Percentiles rank a stretch among this genome's conserved stretches.
phyloP scores from a whole-genome alignment of 352 stramenopile genomes.

The Phytophthora chlamydospora region DNA sequence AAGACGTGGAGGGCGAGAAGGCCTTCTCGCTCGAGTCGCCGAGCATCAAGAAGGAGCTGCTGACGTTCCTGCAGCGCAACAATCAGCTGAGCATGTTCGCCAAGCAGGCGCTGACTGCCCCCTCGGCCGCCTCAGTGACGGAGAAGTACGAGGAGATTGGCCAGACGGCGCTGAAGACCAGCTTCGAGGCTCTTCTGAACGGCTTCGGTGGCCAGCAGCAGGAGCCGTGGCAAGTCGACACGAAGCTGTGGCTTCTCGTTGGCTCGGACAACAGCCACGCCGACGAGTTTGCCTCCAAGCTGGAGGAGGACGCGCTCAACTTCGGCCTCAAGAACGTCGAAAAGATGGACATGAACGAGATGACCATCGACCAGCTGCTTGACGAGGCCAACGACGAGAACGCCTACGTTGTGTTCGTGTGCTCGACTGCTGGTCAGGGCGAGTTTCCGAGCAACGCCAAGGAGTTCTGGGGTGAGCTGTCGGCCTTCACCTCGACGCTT shows the following conservation, averaged over 20 bases:
- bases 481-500: conserved; percentile 61
- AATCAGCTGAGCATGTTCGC: conserved; percentile 92
- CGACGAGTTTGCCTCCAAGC: conserved; percentile 74
- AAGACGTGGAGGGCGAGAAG: conserved; percentile 83
- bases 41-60: conserved; percentile 91
- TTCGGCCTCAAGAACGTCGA: conserved; percentile 81
- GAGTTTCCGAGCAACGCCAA: conserved; percentile 85
- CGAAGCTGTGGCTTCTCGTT: conserved; percentile 80
- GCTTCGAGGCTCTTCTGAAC: conserved; percentile 79
- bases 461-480: conserved; percentile 78
- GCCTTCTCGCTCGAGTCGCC: conserved; percentile 91
- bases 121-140: conserved; percentile 46
- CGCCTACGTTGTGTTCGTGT: conserved; percentile 77
- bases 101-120: conserved; percentile 64
- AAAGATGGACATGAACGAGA: conserved; percentile 87
- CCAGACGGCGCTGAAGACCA: conserved; percentile 83
- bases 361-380: conserved; percentile 69
- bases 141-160: conserved; percentile 83
- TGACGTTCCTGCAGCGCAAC: conserved; percentile 89
- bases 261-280: conserved; percentile 79
- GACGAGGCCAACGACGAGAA: conserved; percentile 78
- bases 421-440: conserved; percentile 80
- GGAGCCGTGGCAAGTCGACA: conserved; percentile 70
- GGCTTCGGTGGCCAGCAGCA: conserved; percentile 55
- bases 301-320: conserved; percentile 68